Conservation (phyloP, 495 filamentous ascomycete genomes). For the Podospora fimiseda region DNA sequence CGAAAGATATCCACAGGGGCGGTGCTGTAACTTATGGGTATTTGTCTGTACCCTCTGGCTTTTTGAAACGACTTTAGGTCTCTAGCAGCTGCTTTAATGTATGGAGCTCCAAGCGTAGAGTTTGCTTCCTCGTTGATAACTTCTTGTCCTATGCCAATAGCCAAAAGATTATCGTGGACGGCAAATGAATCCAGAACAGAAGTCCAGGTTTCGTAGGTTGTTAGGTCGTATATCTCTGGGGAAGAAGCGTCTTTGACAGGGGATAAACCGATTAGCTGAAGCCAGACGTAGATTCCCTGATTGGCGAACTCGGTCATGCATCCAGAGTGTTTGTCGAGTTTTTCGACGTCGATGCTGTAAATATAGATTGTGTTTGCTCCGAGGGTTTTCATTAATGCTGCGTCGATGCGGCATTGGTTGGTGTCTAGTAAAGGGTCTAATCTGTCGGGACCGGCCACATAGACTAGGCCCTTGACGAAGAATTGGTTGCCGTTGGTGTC, state of each 20-base stretch:
- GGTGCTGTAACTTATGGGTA: slow-evolving; percentile 75
- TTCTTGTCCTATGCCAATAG: slow-evolving; percentile 76
- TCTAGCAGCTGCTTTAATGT: slow-evolving; percentile 66
- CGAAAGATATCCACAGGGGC: slow-evolving; percentile 71
- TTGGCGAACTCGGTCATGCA: slow-evolving; percentile 62
- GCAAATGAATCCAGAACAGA: slow-evolving; percentile 68
- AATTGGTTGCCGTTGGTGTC: slow-evolving; percentile 67
- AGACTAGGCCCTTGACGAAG: slow-evolving; percentile 54
- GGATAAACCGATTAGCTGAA: slow-evolving; percentile 53
- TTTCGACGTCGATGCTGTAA: slow-evolving; percentile 65
- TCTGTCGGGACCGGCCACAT: not conserved
- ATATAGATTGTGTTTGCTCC: slow-evolving; percentile 77
- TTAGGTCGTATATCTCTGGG: slow-evolving; percentile 51
- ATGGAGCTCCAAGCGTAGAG: slow-evolving; percentile 62
- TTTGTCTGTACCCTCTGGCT: slow-evolving; percentile 63
- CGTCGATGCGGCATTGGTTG: slow-evolving; percentile 67
- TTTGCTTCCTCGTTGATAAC: slow-evolving; percentile 52
- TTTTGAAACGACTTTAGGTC: slow-evolving; percentile 73
- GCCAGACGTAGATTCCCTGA: slow-evolving; percentile 65
- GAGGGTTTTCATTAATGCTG: slow-evolving; percentile 62
- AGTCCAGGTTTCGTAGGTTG: slow-evolving; percentile 55
- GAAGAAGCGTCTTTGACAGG: not conserved
- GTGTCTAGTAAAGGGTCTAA: slow-evolving; percentile 62
- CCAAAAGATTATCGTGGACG: slow-evolving; percentile 63
- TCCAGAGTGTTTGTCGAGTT: slow-evolving; percentile 51